Percentiles rank a stretch among this genome's conserved stretches.
Conservation (phyloP, 2,329 filamentous ascomycete species). For the Cladophialophora psammophila region DNA sequence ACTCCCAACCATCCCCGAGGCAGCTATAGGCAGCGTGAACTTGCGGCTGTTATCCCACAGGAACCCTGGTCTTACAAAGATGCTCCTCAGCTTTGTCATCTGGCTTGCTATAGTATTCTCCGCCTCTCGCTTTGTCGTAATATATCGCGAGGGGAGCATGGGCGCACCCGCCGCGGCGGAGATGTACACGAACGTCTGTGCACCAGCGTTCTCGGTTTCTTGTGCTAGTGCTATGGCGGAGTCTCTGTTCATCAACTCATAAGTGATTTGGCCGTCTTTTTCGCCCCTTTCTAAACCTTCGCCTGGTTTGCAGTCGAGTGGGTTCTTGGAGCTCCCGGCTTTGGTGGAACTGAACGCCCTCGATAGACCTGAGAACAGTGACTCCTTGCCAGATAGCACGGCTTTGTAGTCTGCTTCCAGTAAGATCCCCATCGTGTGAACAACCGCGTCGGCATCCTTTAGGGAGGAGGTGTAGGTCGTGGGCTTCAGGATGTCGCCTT, state of each 20-base stretch:
- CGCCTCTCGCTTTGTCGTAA: slow-evolving; percentile 89
- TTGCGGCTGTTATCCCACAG: slow-evolving; percentile 84
- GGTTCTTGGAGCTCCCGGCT: slow-evolving; percentile 68
- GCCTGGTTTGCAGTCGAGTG: slow-evolving; percentile 67
- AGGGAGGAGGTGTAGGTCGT: slow-evolving; percentile 79
- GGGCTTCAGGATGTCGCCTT: slow-evolving; percentile 85
- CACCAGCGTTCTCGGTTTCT: slow-evolving; percentile 71
- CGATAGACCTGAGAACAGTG: slow-evolving; percentile 77
- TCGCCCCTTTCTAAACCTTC: slow-evolving; percentile 69
- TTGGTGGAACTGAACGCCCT: slow-evolving; percentile 77
- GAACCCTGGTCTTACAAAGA: slow-evolving; percentile 87
- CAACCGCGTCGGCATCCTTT: slow-evolving; percentile 78
- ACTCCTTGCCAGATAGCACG: slow-evolving; percentile 82
- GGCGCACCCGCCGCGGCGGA: slow-evolving; percentile 88
- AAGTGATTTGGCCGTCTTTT: slow-evolving; percentile 80
- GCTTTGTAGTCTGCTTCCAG: slow-evolving; percentile 98
- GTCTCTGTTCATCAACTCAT: slow-evolving; percentile 91
- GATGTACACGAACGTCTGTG: slow-evolving; percentile 80
- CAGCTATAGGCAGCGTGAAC: slow-evolving; percentile 85
- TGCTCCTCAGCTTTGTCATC: slow-evolving; percentile 76
- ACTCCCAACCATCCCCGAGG: slow-evolving; percentile 74
- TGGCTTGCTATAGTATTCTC: slow-evolving; percentile 75
- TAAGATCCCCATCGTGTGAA: slow-evolving; percentile 95
- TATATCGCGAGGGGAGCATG: slow-evolving; percentile 82
- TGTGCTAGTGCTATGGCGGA: slow-evolving; percentile 82